phyloP scores from a whole-genome alignment of 129 eudicot species.

The Escallonia herrerae region DNA sequence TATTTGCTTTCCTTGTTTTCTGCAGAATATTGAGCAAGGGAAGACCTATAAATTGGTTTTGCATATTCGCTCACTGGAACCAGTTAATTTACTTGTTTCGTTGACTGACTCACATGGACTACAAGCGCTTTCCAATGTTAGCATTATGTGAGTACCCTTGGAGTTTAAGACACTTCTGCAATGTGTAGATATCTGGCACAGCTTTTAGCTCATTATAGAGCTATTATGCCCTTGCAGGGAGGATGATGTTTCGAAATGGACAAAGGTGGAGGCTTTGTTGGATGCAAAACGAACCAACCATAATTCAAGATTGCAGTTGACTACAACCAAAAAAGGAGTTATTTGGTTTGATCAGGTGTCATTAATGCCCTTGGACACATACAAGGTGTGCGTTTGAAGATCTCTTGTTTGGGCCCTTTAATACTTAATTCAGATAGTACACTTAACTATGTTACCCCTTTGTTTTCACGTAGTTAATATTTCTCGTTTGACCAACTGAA shows the following conservation, averaged over 20 bases:
- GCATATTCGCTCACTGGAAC: conserved; percentile 42
- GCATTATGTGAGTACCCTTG: conserved; percentile 39
- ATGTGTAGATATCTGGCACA: background rate
- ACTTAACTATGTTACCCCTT: too few species aligned
- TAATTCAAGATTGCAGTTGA: conserved; percentile 65
- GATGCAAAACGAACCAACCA: conserved; percentile 55
- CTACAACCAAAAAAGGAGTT: conserved; percentile 54
- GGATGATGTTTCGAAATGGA: conserved; percentile 64
- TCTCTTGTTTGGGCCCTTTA: too few species aligned
- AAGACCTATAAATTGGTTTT: conserved; percentile 60
- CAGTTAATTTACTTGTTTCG: conserved; percentile 42
- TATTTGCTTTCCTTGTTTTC: background rate
- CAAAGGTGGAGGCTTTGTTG: conserved; percentile 45
- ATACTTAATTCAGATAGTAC: too few species aligned
- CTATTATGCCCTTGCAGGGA: conserved; percentile 34
- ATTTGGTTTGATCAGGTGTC: conserved; percentile 98
- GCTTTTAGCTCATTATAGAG: background rate
- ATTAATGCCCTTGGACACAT: conserved; percentile 77
- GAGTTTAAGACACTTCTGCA: background rate
- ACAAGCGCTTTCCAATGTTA: conserved; percentile 48
- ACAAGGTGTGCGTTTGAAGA: conserved; percentile 36
- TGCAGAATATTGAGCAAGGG: conserved; percentile 81
- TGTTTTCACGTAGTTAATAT: too few species aligned
- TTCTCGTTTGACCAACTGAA: too few species aligned
- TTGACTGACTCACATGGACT: conserved; percentile 51